Evolutionary conservation across 768 basidiomycete species (phyloP), one percentile per base, ranked within the genome.

Genomic region (Xerocomus spinulosus): DNA sequence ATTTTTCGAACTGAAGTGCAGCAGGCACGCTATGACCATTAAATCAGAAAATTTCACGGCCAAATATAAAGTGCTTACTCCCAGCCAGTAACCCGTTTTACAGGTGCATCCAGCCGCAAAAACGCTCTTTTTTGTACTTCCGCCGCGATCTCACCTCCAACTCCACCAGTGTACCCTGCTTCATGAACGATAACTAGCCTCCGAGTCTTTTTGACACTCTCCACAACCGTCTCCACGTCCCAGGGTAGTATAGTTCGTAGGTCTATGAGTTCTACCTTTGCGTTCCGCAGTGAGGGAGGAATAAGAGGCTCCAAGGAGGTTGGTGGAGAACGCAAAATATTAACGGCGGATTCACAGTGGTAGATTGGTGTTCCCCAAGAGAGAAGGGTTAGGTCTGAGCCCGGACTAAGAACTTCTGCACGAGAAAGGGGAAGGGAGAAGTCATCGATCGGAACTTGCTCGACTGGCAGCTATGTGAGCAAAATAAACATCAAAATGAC

Each of bases 321-420:
- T 2, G 85, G 79, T 0, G 93, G 92, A 42, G 79, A 73, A 3
- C 67, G 68, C 25, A 96, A 74, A 59, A 93, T 73, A 55, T 82
- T 78, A 13, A 96, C 69, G 0, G 94, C 93, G 15, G 80, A 74
- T 73, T 92, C 88, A 64, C 91, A 92, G 56, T 89, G 84, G 68
- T 91, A 95, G 28, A 96, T 69, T 1, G 93, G 91, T 13, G 92
- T 93, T n/a, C 93, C 93, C 82, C 91, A 97, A 7, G 92, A 81
- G 17, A 96, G 72, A 23, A 96, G 68, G 1, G 94, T 97, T n/a
- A 96, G 72, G 62, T 96, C 93, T 9, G 79, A 74, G 4, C 93
- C 94, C 0, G 77, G 63, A 2, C 76, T 67, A 9, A 97, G 77
- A 8, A 77, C 77, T 60, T 97, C 93, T 5, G 91, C 90, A 52